Conservation (phyloP, 2,329 filamentous ascomycete species). For the Amesomyces nigricolor region DNA sequence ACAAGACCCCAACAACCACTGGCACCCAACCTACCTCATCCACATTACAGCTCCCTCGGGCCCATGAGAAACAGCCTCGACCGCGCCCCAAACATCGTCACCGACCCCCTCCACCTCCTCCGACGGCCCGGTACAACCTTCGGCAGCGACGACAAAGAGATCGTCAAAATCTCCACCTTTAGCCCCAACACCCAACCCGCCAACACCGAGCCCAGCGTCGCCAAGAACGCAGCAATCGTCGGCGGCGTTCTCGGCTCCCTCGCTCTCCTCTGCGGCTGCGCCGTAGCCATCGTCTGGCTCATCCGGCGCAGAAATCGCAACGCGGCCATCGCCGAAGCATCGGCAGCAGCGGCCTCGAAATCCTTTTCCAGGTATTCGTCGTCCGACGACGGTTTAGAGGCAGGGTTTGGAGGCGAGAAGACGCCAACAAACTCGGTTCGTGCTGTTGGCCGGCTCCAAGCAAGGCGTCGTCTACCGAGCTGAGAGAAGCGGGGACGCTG, state of each 20-base stretch:
- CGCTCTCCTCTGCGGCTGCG: slow-evolving; percentile 30
- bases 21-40: background rate
- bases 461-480: too few relatives aligned
- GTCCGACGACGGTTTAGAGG: too few relatives aligned
- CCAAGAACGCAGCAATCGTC: slow-evolving; percentile 32
- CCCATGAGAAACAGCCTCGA: background rate
- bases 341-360: background rate
- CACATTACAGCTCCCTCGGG: background rate
- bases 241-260: slow-evolving; percentile 34
- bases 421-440: too few relatives aligned
- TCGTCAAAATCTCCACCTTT: background rate
- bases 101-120: background rate
- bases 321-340: background rate
- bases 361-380: too few relatives aligned
- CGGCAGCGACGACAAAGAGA: background rate
- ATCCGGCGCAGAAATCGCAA: background rate
- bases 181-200: background rate
- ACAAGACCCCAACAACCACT: background rate
- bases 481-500: too few relatives aligned
- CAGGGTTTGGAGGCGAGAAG: too few relatives aligned
- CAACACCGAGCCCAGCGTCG: background rate
- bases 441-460: too few relatives aligned
- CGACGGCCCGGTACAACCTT: background rate
- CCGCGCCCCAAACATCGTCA: background rate
- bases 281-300: background rate